Evolutionary conservation across 352 stramenopile genomes (phyloP), one percentile per base, ranked within the genome.

Genomic region (Globisporangium recalcitrans): DNA sequence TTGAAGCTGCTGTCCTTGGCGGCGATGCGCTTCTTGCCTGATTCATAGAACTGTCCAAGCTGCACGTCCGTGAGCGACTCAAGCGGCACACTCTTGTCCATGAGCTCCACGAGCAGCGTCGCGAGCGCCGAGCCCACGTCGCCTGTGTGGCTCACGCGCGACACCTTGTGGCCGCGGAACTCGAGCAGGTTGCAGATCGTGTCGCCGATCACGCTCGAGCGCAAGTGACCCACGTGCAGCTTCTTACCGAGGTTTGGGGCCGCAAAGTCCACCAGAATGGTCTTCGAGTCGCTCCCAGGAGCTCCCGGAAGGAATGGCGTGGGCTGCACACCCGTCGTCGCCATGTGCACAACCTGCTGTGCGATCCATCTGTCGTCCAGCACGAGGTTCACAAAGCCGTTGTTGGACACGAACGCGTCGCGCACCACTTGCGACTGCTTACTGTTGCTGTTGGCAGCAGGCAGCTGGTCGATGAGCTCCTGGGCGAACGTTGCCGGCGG

Each of bases 231-330:
- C 16, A 95, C 85, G 52, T 95, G 85, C 24, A 95, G 69, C 63
- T 91, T 91, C 72, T 93, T 95, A 68, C 85, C 85, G 42, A 92
- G 84, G 57, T 95, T 95, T 2, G 85, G 85, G 6, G 83, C 81
- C 31, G 80, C 82, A 72, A 93, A 95, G 63, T 95, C 85, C 58
- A 93, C 84, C 3, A 95, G 70, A 55, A 91, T 77, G 16, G 58
- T 58, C 58, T 78, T 72, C 3, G 59, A 57, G 26, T 22, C 49
- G 29, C 26, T 44, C 0, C 11, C 34, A 10, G 21, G n/a, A 24
- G 31, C 19, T n/a, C 11, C n/a, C 19, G 57, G 24, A 2, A 40
- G 14, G 22, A 58, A 57, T 49, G 27, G 36, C 21, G 59, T 40
- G 26, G 59, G 49, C 21, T 32, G 34, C 27, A 64, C 49, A 13